Evolutionary conservation across 345 rosid genomes (phyloP), one percentile per base, ranked within the genome.

Genomic region (Nephelium lappaceum): DNA sequence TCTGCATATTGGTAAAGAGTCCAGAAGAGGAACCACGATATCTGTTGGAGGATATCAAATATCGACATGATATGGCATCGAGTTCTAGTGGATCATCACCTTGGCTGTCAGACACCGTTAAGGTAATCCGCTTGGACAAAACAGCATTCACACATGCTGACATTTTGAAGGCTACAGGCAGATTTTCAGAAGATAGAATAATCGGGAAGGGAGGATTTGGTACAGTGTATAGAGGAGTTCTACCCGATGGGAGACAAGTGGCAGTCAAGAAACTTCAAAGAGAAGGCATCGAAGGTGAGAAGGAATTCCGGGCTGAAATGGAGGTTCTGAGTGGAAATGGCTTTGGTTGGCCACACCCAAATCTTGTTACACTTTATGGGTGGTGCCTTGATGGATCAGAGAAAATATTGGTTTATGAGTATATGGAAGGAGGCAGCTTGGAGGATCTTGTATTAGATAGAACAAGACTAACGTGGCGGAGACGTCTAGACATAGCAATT

Each of bases 171-270:
- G 98, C 99, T 39, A 93, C 99, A 11, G 65, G 87, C 21, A 90
- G 85, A 65, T 95, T 95, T 83, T 88, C 98, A 0, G 93, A 93
- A 27, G 81, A 81, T 27, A 91, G 95, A 83, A 84, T 95, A 62
- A 82, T 93, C 0, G 99, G 99, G 31, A 93, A 88, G 45, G 99
- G 99, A 51, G 99, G 99, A 39, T 95, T 83, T 53, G 97, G 96
- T 63, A 92, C 90, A 1, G 99, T 95, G 60, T 95, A 92, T 81
- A 75, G 86, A 75, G 99, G 97, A 38, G 80, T 86, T 42, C 82
- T 95, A 61, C 96, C 96, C 3, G 95, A 92, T 53, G 98, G 98
- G 23, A 88, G 95, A 83, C 87, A 91, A 79, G 95, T 95, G 39
- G 99, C 99, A 39, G 93, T 95, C 21, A 95, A 95, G 87, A 92